Evolutionary conservation across 805 yeast species (phyloP), one percentile per base, ranked within the genome.

Genomic region (Kregervanrija pseudodelftensis): DNA sequence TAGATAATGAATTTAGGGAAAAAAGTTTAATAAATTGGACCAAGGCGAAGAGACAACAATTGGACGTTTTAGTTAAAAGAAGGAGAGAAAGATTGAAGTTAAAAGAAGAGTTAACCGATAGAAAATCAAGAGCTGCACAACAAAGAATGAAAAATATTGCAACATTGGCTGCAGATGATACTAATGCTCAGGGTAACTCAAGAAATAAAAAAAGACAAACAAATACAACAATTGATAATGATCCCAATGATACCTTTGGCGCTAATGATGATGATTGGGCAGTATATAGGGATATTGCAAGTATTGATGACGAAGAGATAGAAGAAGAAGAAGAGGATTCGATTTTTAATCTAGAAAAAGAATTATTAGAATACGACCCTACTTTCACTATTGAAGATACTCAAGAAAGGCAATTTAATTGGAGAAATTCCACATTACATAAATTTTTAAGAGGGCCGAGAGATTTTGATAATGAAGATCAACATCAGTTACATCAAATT

Each of bases 201-300:
- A 38, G 49, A 11, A 51, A 47, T 16, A 52, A 74, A 41, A 74
- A 72, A 34, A 70, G 83, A 55, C 67, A 73, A 47, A 75, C 71
- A 7, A 77, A 74, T 52, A 77, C 81, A 0, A 79, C 89, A 1
- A 82, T 85, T 32, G 96, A 87, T 57, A 87, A 86, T 53, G 97
- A 88, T 61, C 95, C 95, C 12, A 87, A 80, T 55, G 98, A 91
- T 64, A 86, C 90, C 0, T 90, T 91, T 64, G 98, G 97, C 45
- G 90, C 96, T 2, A 81, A 88, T 57, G 98, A 91, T 59, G 95
- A 85, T 45, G 99, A 93, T 63, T 91, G 97, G 97, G 79, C 84
- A 16, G 81, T 88, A 13, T 91, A 91, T 60, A 76, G 93, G 55
- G 93, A 87, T 57, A 84, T 89, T 45, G 77, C 87, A 14, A 78